Percentiles rank a stretch among this genome's conserved stretches.
Evolutionary conservation across 2,329 filamentous ascomycete genomes (phyloP).

Genomic region (Penicillium sp.): DNA sequence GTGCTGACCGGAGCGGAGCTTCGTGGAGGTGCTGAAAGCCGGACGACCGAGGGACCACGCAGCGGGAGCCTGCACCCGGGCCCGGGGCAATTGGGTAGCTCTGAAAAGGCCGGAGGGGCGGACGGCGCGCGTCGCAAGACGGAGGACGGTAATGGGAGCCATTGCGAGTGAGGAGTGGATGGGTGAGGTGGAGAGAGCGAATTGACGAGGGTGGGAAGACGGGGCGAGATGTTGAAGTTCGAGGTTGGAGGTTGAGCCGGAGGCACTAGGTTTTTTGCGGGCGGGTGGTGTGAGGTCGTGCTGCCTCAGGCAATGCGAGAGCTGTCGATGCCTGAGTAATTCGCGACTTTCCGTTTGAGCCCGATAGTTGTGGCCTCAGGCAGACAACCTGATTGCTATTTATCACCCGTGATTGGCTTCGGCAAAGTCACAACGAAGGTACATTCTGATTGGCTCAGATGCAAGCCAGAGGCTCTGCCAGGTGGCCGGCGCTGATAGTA

Average conservation of each 20-base stretch:
- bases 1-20: slow-evolving; percentile 66
- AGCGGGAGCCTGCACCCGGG: slow-evolving; percentile 62
- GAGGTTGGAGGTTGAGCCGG: slow-evolving; percentile 28
- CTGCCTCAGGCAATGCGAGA: slow-evolving; percentile 28
- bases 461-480: neutral
- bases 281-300: slow-evolving; percentile 39
- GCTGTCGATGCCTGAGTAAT: slow-evolving; percentile 22
- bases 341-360: slow-evolving; percentile 24
- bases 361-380: slow-evolving; percentile 35
- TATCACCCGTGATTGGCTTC: slow-evolving; percentile 33
- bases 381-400: slow-evolving; percentile 30
- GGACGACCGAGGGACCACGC: slow-evolving; percentile 61
- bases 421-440: neutral
- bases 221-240: slow-evolving; percentile 29
- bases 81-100: slow-evolving; percentile 63
- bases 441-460: slow-evolving; percentile 18
- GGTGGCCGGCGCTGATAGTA: neutral
- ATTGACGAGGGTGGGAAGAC: slow-evolving; percentile 28
- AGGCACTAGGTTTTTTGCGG: slow-evolving; percentile 43
- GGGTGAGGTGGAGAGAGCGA: slow-evolving; percentile 29
- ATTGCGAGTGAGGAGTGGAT: slow-evolving; percentile 50
- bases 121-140: slow-evolving; percentile 71
- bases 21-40: slow-evolving; percentile 63
- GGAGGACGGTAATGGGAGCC: slow-evolving; percentile 71
- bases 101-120: slow-evolving; percentile 65